Evolutionary conservation across 495 filamentous ascomycete species (phyloP), one percentile per base, ranked within the genome.

Genomic region (Aspergillus cavernicola): DNA sequence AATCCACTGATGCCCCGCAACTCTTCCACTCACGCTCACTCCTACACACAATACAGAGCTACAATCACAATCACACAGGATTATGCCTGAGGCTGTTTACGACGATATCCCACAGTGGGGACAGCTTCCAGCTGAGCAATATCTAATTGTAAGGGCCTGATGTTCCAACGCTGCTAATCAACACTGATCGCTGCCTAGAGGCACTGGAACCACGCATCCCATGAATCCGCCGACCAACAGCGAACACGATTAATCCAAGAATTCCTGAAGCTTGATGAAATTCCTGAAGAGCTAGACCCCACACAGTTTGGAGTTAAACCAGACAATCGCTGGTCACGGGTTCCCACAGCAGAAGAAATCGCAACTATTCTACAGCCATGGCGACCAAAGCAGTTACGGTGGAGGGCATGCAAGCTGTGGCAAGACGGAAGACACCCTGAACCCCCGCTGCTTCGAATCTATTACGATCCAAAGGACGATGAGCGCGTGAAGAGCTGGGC

Each of bases 181-280:
- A 13, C 43, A 43, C 33, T 56, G 29, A 39, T 15, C 22, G 16
- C 20, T 11, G 6, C 39, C 9, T 28, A 28, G 56, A 43, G 36
- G 46, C 28, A 56, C 48, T 60, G 57, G 52, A 32, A 56, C 32
- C 18, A 23, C 38, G 35, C 48, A 23, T 20, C 48, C 19, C 28
- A 48, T 9, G 53, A 60, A 23, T 23, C 42, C 3, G 36, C 53
- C 22, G 29, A 19, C 28, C 22, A 52, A 18, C 58, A 61, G 43
- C 58, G 58, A 13, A 16, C 18, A 3, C 58, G 49, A 20, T 46
- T 61, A 4, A 55, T 61, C 20, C 19, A 39, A 6, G n/a, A 49
- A 28, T 61, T 54, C 23, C 18, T 61, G 10, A 18, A 61, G 22
- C 53, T 57, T 12, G 53, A 61, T 28, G 32, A 59, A 26, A 39